Percentiles rank a stretch among this genome's conserved stretches.
These are phyloP conservation scores for Prunella vulgaris DNA, from an alignment of 257 asterid species.

Conservation along the genomic window DNA sequence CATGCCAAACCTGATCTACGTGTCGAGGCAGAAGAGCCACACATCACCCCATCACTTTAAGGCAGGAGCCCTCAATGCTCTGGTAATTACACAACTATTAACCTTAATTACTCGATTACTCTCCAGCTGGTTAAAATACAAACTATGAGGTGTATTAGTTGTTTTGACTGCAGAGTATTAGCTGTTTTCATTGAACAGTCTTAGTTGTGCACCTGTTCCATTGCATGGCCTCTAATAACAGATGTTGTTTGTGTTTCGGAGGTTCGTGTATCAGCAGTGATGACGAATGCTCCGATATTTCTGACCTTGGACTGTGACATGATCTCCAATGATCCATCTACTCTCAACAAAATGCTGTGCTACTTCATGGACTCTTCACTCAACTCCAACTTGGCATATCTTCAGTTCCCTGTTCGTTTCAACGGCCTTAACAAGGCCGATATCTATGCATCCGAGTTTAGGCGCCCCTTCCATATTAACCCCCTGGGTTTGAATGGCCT, in stretches of 20 bases:
- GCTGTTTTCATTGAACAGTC: too few species aligned
- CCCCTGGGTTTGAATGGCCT: constrained; percentile 54
- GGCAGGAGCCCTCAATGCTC: constrained; percentile 79
- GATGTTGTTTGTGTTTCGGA: constrained; percentile 12
- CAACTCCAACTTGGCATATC: constrained; percentile 40
- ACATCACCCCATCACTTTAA: constrained; percentile 57
- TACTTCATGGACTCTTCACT: constrained; percentile 38
- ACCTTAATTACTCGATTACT: too few species aligned
- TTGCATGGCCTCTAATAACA: too few species aligned
- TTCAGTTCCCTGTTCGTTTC: constrained; percentile 56
- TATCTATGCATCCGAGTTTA: constrained; percentile 51
- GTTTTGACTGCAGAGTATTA: too few species aligned
- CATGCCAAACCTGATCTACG: constrained; percentile 68
- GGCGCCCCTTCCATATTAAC: constrained; percentile 27
- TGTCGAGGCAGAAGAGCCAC: constrained; percentile 57
- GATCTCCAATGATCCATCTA: constrained; percentile 77
- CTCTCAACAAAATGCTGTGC: constrained; percentile 47
- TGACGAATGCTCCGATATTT: constrained; percentile 70
- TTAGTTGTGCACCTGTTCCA: too few species aligned
- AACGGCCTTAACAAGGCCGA: constrained; percentile 48
- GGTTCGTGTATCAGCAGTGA: constrained; percentile 68
- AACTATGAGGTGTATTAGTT: too few species aligned
- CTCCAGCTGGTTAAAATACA: too few species aligned
- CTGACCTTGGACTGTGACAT: constrained; percentile 81
- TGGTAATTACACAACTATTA: constrained; percentile 32